phyloP scores from a whole-genome alignment of 1,284 basidiomycete genomes.

The Coriolopsis trogii region DNA sequence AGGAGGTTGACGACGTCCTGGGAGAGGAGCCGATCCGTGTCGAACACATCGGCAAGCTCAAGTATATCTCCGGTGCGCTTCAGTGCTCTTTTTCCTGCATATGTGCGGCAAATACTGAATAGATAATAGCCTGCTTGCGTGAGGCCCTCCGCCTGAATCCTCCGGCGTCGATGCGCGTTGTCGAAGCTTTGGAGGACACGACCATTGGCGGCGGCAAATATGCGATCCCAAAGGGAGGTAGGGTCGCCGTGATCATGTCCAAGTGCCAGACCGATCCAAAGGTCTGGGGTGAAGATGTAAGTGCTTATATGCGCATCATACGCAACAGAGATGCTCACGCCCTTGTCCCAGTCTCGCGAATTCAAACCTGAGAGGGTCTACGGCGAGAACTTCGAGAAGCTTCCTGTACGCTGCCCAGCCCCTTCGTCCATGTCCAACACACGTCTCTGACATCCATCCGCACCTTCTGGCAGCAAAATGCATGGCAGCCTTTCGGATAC shows the following conservation, averaged over 20 bases:
- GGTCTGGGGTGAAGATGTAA: slow-evolving; percentile 54
- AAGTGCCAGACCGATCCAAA: slow-evolving; percentile 45
- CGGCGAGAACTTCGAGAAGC: slow-evolving; percentile 46
- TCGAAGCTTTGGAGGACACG: slow-evolving; percentile 41
- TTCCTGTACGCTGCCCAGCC: slow-evolving; percentile 43
- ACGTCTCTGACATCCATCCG: not conserved
- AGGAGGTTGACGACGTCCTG: slow-evolving; percentile 48
- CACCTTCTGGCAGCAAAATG: slow-evolving; percentile 35
- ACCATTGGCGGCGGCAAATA: slow-evolving; percentile 46
- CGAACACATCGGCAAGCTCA: slow-evolving; percentile 45
- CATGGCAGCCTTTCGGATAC: slow-evolving; percentile 51
- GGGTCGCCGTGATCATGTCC: slow-evolving; percentile 37
- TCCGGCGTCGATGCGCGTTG: slow-evolving; percentile 41
- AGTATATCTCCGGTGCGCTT: slow-evolving; percentile 43
- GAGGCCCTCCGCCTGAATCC: slow-evolving; percentile 51
- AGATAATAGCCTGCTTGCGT: slow-evolving; percentile 42
- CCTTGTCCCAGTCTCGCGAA: slow-evolving; percentile 31
- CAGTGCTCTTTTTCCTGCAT: not conserved
- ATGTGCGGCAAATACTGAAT: not conserved
- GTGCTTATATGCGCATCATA: slow-evolving; percentile 21
- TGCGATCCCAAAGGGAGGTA: slow-evolving; percentile 38
- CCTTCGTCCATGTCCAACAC: not conserved
- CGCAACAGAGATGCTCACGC: not conserved
- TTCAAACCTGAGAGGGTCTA: slow-evolving; percentile 53
- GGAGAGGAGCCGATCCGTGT: slow-evolving; percentile 40